phyloP scores from a whole-genome alignment of 805 yeast species.

The Candida caryicola region DNA sequence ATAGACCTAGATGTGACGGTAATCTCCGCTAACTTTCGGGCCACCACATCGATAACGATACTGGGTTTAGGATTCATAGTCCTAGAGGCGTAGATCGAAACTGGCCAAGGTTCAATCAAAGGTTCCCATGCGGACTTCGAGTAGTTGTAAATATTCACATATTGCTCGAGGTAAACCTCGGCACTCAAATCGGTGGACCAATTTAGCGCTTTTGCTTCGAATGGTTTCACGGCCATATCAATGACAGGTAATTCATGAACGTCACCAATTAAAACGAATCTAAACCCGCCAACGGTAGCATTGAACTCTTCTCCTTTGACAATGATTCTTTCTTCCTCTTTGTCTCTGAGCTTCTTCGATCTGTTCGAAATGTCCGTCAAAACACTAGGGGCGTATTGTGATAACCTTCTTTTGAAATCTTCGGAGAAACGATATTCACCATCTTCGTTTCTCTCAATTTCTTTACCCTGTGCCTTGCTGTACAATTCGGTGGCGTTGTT shows the following conservation, averaged over 20 bases:
- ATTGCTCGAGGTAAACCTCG: slow-evolving; percentile 60
- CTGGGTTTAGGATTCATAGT: slow-evolving; percentile 44
- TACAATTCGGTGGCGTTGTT: slow-evolving; percentile 65
- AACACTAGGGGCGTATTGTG: slow-evolving; percentile 69
- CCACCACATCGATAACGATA: slow-evolving; percentile 63
- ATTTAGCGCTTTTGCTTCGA: slow-evolving; percentile 63
- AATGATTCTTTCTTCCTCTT: slow-evolving; percentile 36
- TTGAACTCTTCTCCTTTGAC: slow-evolving; percentile 67
- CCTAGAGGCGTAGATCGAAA: slow-evolving; percentile 66
- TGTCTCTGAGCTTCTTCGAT: slow-evolving; percentile 13
- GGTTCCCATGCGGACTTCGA: slow-evolving; percentile 96
- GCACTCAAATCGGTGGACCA: slow-evolving; percentile 87
- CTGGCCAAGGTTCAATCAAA: slow-evolving; percentile 80
- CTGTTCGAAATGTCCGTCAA: slow-evolving; percentile 47
- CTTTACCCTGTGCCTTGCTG: slow-evolving; percentile 19
- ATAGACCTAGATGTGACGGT: slow-evolving; percentile 80
- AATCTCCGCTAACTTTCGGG: slow-evolving; percentile 73
- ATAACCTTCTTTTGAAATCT: slow-evolving; percentile 57
- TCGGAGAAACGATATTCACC: slow-evolving; percentile 49
- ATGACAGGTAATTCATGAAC: slow-evolving; percentile 86
- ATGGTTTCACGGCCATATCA: slow-evolving; percentile 71
- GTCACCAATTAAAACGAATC: slow-evolving; percentile 84
- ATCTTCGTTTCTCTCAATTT: slow-evolving; percentile 12
- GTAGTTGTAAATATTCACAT: slow-evolving; percentile 78
- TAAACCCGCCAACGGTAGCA: slow-evolving; percentile 68